Percentiles rank a stretch among this genome's conserved stretches.
Conservation (phyloP, 768 basidiomycete genomes). For the Galerina marginata region DNA sequence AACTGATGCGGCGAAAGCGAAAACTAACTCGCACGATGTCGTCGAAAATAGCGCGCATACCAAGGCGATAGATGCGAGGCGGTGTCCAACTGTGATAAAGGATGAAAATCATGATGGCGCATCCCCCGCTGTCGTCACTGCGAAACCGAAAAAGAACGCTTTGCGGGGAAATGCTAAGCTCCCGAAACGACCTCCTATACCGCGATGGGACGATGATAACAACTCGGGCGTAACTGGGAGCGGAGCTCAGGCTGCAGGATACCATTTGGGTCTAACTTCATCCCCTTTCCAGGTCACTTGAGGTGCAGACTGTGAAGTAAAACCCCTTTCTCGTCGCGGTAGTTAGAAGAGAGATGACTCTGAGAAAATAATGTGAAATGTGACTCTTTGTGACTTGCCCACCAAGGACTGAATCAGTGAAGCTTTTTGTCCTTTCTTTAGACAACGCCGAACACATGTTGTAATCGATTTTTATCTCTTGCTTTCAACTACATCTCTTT, state of each 20-base stretch:
- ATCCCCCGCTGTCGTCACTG: slow-evolving; percentile 1
- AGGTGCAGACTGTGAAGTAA: neutral
- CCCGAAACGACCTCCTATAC: slow-evolving; percentile 30
- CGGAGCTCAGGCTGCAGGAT: neutral
- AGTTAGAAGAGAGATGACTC: too few species aligned
- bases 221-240: neutral
- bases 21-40: slow-evolving; percentile 16
- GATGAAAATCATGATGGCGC: slow-evolving; percentile 13
- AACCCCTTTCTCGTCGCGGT: too few species aligned
- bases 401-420: slow-evolving; percentile 10
- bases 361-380: too few species aligned
- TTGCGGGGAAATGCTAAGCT: slow-evolving; percentile 29
- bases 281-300: neutral
- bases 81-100: slow-evolving; percentile 11
- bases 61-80: slow-evolving; percentile 10
- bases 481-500: slow-evolving; percentile 20
- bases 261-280: slow-evolving; percentile 1
- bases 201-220: slow-evolving; percentile 30
- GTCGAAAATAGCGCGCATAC: slow-evolving; percentile 22
- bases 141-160: slow-evolving; percentile 23
- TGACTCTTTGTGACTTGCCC: too few species aligned
- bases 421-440: slow-evolving; percentile 32
- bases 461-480: slow-evolving; percentile 33
- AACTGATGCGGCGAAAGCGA: slow-evolving; percentile 20
- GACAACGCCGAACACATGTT: slow-evolving; percentile 37